Percentiles rank a stretch among this genome's conserved stretches.
Conservation (phyloP, 2,329 filamentous ascomycete genomes). For the Botryotinia calthae region DNA sequence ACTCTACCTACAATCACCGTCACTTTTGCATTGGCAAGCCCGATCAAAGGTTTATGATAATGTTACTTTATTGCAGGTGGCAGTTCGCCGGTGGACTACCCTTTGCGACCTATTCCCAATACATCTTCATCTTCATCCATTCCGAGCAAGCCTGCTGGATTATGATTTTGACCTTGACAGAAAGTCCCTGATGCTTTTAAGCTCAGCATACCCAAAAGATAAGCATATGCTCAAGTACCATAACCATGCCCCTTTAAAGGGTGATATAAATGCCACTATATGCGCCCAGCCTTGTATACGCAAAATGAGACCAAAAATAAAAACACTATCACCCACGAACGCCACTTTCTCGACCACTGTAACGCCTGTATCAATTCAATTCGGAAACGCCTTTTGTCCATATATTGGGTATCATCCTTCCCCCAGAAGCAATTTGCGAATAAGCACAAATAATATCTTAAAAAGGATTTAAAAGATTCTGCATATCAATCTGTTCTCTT, state of each 20-base stretch:
- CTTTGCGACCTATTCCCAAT: not conserved
- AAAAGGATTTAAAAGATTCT: not conserved
- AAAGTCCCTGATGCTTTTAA: not conserved
- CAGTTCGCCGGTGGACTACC: not conserved
- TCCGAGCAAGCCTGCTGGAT: constrained; percentile 6
- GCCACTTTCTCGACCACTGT: constrained; percentile 4
- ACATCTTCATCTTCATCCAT: not conserved
- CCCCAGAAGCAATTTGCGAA: constrained; percentile 8
- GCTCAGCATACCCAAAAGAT: not conserved
- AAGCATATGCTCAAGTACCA: not conserved
- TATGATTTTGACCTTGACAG: not conserved
- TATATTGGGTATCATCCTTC: constrained; percentile 20
- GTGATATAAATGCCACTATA: constrained; percentile 1
- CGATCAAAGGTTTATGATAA: not conserved
- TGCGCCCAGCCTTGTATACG: not conserved
- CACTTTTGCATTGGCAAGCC: not conserved
- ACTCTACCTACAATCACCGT: not conserved
- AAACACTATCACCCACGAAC: constrained; percentile 2
- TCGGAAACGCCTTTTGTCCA: constrained; percentile 21
- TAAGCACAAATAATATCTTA: constrained; percentile 17
- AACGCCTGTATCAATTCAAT: constrained; percentile 4
- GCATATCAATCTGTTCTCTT: constrained; percentile 18
- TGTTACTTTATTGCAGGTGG: not conserved
- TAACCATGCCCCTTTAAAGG: not conserved
- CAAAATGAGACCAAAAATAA: not conserved